These are phyloP conservation scores for Dendrostoma leiphaemia DNA, from an alignment of 2,329 filamentous ascomycete genomes.

Conservation along the genomic window DNA sequence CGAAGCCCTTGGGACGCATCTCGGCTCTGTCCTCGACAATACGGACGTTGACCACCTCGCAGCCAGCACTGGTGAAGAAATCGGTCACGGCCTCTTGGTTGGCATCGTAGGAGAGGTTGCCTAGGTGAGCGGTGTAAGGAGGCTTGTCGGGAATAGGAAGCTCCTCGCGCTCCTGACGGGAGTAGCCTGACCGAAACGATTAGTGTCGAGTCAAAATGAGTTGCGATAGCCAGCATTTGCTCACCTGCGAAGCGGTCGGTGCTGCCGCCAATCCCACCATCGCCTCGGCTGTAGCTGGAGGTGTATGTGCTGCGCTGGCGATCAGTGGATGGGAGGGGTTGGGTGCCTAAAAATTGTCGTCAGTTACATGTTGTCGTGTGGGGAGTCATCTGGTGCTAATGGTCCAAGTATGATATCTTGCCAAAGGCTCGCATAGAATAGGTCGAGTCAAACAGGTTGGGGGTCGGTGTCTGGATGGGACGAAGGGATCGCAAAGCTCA, in stretches of 20 bases:
- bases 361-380: background rate
- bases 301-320: constrained; percentile 35
- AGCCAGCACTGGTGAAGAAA: constrained; percentile 69
- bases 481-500: constrained; percentile 45
- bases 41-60: constrained; percentile 84
- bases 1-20: constrained; percentile 94
- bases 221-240: background rate
- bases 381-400: background rate
- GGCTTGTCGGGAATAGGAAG: constrained; percentile 88
- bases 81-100: constrained; percentile 78
- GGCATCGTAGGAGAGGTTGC: constrained; percentile 95
- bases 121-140: constrained; percentile 92
- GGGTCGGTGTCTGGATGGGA: constrained; percentile 20
- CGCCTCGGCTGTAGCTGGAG: constrained; percentile 31
- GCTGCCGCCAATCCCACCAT: constrained; percentile 20
- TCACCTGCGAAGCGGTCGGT: constrained; percentile 25
- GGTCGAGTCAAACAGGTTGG: constrained; percentile 8
- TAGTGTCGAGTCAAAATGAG: constrained; percentile 14
- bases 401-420: constrained; percentile 24
- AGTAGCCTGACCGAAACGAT: constrained; percentile 46
- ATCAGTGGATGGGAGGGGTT: constrained; percentile 53
- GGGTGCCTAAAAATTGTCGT: constrained; percentile 44
- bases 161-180: constrained; percentile 60
- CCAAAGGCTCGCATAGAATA: constrained; percentile 30
- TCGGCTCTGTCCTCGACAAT: constrained; percentile 96